phyloP scores from a whole-genome alignment of 257 asterid genomes.

The Solanum pimpinellifolium region DNA sequence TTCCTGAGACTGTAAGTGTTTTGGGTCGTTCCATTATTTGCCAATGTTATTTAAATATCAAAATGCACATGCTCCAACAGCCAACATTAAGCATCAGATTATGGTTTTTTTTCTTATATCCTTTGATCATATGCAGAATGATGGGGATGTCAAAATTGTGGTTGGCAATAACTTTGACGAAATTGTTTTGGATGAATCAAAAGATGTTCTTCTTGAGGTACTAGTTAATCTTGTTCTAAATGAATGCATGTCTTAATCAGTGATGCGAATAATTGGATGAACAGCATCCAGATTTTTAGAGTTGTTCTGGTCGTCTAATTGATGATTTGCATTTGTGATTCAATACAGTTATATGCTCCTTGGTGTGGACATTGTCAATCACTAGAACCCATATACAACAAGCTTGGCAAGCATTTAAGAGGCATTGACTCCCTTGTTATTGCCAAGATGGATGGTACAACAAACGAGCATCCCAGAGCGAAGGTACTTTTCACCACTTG shows the following conservation, averaged over 20 bases:
- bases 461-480: slow-evolving; percentile 96
- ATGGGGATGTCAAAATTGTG: slow-evolving; percentile 81
- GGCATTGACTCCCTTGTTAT: slow-evolving; percentile 66
- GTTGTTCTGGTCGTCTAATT: background rate
- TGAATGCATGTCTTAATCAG: background rate
- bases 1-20: slow-evolving; percentile 61
- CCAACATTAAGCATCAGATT: background rate
- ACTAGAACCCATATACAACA: slow-evolving; percentile 78
- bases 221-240: background rate
- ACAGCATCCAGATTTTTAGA: background rate
- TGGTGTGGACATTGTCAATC: slow-evolving; percentile 97
- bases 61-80: background rate
- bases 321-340: background rate
- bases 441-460: slow-evolving; percentile 97
- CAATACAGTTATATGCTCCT: slow-evolving; percentile 72
- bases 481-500: slow-evolving; percentile 37
- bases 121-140: slow-evolving; percentile 41
- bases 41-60: background rate
- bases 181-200: slow-evolving; percentile 86
- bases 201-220: slow-evolving; percentile 99
- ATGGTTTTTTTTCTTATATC: background rate
- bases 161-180: slow-evolving; percentile 91
- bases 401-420: slow-evolving; percentile 69
- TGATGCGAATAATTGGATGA: background rate
- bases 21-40: background rate